phyloP scores from a whole-genome alignment of 495 filamentous ascomycete genomes.

The Aspergillus sclerotioniger region DNA sequence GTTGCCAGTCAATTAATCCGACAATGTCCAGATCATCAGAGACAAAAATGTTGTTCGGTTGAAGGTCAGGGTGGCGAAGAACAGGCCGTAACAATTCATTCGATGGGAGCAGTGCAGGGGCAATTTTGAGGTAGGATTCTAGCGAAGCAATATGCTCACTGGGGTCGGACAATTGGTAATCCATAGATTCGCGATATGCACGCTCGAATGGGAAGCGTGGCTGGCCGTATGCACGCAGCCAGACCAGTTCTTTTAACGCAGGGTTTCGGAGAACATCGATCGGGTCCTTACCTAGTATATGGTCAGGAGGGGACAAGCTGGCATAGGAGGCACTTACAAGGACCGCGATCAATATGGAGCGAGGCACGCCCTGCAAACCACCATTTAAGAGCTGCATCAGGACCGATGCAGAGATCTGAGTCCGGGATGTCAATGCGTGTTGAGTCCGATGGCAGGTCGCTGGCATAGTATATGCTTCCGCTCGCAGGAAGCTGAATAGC shows the following conservation, averaged over 20 bases:
- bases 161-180: slow-evolving; percentile 9
- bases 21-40: slow-evolving; percentile 11
- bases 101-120: slow-evolving; percentile 6
- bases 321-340: slow-evolving; percentile 10
- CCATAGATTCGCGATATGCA: slow-evolving; percentile 6
- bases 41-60: slow-evolving; percentile 13
- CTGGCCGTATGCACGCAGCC: slow-evolving; percentile 7
- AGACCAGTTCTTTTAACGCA: slow-evolving; percentile 10
- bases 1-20: slow-evolving; percentile 14
- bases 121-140: slow-evolving; percentile 8
- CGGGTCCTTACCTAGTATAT: slow-evolving; percentile 5
- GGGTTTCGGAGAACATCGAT: slow-evolving; percentile 11
- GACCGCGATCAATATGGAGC: slow-evolving; percentile 9
- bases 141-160: slow-evolving; percentile 11
- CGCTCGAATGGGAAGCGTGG: slow-evolving; percentile 7
- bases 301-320: slow-evolving; percentile 7
- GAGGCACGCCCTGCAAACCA: slow-evolving; percentile 7
- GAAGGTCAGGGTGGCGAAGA: slow-evolving; percentile 10
- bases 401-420: slow-evolving; percentile 13
- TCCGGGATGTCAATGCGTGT: slow-evolving; percentile 9
- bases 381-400: slow-evolving; percentile 9
- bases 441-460: slow-evolving; percentile 6
- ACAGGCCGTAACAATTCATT: slow-evolving; percentile 8
- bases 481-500: slow-evolving; percentile 18
- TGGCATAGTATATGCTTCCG: slow-evolving; percentile 23